Evolutionary conservation across 202 grass and related monocot genomes (phyloP).

Genomic region (Hordeum pubiflorum): DNA sequence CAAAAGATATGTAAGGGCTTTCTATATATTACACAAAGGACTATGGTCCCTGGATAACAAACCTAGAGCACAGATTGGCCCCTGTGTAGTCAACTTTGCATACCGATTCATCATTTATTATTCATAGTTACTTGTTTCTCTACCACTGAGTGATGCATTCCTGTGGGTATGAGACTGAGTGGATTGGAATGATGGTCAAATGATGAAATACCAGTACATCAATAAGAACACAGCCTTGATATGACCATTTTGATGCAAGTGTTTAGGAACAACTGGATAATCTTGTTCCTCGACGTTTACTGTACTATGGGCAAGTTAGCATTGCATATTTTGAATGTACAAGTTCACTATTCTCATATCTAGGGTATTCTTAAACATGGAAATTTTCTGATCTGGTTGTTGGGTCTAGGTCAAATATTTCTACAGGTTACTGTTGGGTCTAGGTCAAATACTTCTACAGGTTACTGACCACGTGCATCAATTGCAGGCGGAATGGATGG

Average conservation of each 20-base stretch:
- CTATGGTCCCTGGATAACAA: background rate
- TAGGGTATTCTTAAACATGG: background rate
- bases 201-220: background rate
- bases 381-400: background rate
- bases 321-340: background rate
- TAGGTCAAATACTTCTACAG: constrained; percentile 13
- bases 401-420: constrained; percentile 23
- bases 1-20: too few relatives aligned
- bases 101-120: constrained; percentile 3
- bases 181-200: background rate
- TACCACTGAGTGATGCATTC: background rate
- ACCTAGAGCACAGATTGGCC: background rate
- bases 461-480: constrained; percentile 27
- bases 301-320: background rate
- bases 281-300: background rate
- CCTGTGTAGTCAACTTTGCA: background rate
- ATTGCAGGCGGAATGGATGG: constrained; percentile 95
- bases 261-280: background rate
- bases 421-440: constrained; percentile 23
- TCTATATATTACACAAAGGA: background rate
- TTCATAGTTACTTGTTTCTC: background rate
- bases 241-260: background rate
- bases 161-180: background rate
- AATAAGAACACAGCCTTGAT: background rate
- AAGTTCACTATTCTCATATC: background rate